These are phyloP conservation scores for Eimeria praecox DNA, from an alignment of 169 alveolate genomes.

Conservation along the genomic window DNA sequence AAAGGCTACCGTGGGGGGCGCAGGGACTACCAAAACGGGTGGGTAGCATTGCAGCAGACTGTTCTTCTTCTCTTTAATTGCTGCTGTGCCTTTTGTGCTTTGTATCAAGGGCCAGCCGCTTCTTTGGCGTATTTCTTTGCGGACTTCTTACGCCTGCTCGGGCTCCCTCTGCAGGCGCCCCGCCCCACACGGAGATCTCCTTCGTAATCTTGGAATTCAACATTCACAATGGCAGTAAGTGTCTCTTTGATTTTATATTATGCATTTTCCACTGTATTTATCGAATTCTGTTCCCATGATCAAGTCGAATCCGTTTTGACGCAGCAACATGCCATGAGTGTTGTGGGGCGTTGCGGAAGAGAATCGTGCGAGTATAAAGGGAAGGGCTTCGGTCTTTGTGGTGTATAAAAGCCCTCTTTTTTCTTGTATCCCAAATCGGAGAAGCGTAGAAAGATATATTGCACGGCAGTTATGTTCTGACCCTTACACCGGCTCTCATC, in stretches of 20 bases:
- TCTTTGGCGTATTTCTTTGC: neutral
- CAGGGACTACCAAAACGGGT: neutral
- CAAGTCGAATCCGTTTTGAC: neutral
- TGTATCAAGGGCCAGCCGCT: constrained; percentile 6
- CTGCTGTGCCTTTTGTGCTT: constrained; percentile 30
- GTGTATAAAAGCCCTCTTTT: neutral
- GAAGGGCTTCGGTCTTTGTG: neutral
- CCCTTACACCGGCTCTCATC: neutral
- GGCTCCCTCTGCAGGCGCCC: constrained; percentile 54
- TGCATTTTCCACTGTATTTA: neutral
- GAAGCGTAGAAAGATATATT: neutral
- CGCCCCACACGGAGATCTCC: constrained; percentile 55
- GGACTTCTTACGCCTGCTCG: constrained; percentile 27
- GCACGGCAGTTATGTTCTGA: neutral
- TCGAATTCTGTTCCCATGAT: neutral
- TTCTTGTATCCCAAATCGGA: neutral
- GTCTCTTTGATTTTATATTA: neutral
- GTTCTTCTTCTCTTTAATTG: neutral
- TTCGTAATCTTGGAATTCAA: neutral
- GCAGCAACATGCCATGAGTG: neutral
- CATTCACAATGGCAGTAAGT: constrained; percentile 59
- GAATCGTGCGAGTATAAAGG: neutral
- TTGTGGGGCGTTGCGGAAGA: constrained; percentile 17
- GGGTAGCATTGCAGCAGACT: neutral
- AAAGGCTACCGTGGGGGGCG: constrained; percentile 42